Evolutionary conservation across 1,139 yeast genomes (phyloP).

Genomic region (Scheffersomyces insectosa): DNA sequence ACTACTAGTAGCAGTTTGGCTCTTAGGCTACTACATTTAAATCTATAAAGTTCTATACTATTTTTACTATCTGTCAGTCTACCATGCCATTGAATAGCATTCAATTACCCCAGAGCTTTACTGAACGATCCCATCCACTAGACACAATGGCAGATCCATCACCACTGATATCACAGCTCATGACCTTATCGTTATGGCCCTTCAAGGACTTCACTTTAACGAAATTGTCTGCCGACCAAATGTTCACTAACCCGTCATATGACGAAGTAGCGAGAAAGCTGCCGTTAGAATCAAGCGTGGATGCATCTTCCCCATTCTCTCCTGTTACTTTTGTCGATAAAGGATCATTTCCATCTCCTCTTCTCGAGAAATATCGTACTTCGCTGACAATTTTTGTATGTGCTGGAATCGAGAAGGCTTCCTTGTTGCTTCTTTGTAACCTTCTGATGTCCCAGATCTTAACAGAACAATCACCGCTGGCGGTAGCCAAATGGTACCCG

Average conservation of each 20-base stretch:
- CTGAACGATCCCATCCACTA: slow-evolving; percentile 83
- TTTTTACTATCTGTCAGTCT: too few relatives aligned
- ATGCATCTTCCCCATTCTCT: slow-evolving; percentile 27
- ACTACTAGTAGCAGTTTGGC: too few relatives aligned
- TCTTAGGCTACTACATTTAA: too few relatives aligned
- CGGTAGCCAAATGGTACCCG: slow-evolving; percentile 78
- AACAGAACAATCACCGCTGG: slow-evolving; percentile 79
- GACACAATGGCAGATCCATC: slow-evolving; percentile 50
- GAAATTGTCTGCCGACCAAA: slow-evolving; percentile 82
- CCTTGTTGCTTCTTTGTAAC: slow-evolving; percentile 29
- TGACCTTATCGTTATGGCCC: slow-evolving; percentile 71
- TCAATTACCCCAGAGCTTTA: slow-evolving; percentile 54
- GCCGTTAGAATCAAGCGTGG: slow-evolving; percentile 34
- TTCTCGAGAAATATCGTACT: slow-evolving; percentile 49
- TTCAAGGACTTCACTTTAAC: slow-evolving; percentile 50
- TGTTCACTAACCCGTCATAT: slow-evolving; percentile 65
- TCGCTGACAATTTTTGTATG: slow-evolving; percentile 76
- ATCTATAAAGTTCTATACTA: too few relatives aligned
- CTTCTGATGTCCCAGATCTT: slow-evolving; percentile 85
- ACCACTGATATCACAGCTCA: slow-evolving; percentile 62
- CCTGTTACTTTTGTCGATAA: slow-evolving; percentile 23
- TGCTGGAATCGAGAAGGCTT: slow-evolving; percentile 63
- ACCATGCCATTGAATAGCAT: too few relatives aligned
- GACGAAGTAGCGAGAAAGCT: slow-evolving; percentile 60
- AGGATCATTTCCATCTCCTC: slow-evolving; percentile 11